Base-by-base conservation (phyloP, 2,329 filamentous ascomycete species). In the Pyrenophora graminea region DNA sequence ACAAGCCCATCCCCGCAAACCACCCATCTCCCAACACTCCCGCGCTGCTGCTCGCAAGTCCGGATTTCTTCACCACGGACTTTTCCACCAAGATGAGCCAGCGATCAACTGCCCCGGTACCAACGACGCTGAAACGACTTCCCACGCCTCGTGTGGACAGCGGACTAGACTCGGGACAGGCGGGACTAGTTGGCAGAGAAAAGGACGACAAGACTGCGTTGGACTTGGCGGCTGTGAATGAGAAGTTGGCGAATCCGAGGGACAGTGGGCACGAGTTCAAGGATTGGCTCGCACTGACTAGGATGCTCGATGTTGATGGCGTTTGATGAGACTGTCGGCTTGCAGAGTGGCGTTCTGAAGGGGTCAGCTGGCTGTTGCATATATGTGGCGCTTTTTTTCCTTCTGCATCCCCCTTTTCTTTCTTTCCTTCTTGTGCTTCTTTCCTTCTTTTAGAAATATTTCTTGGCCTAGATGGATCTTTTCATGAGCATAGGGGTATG, bases 201-300 rank as follows among this genome's bases (percentile, higher is more conserved):
- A 12, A 39, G 36, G 8, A 40, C 46, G 13, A 37, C 51, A 34
- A 25, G 7, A 53, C 55, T 4, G 43, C 53, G 0, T 42, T 63
- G 3, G 48, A 60, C 32, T 36, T 58, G 9, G 48, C 48, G 15
- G 48, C 7, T 39, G 51, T 36, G 18, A 38, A 19, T 21, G 54
- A 34, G 23, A 39, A 34, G 43, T 10, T 32, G 36, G 36, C 3
- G n/a, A 51, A 47, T 12, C 50, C 33, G 19, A 48, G 33, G 39
- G 45, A 38, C 39, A 52, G 37, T 34, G 55, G 39, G 25, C 39
- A 27, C 17, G 57, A 59, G 39, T 38, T 59, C 17, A 39, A 48
- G n/a, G 48, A 53, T 31, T 63, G 60, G 60, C 32, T 63, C 37
- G 53, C 51, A 2, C 21, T 63, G 36, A 61, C 49, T 33, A 51